Evolutionary conservation across 2,329 filamentous ascomycete genomes (phyloP), one percentile per base, ranked within the genome.

Genomic region (Pseudogymnoascus sp.): DNA sequence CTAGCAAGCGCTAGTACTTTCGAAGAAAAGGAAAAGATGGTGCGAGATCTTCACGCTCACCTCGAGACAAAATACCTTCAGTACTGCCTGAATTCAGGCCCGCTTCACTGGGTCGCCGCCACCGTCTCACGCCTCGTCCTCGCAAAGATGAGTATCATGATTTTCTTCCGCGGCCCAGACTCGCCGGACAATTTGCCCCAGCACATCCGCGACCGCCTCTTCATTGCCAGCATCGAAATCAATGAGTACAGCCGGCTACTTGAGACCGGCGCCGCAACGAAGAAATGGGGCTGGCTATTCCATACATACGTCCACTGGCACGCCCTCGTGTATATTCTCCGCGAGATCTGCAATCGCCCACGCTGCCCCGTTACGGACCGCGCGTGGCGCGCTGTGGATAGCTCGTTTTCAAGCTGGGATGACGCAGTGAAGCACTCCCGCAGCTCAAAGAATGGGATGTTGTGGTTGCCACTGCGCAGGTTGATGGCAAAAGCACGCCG

Each of bases 381-480:
- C 14, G 76, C 74, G 2, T 78, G 77, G 77, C 62, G 67, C 14
- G 72, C 71, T 2, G 65, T 78, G 5, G 73, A 78, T 30, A 39
- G 61, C n/a, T 63, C 68, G 1, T 73, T 72, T 43, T 47, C 47
- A 1, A 62, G 66, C 22, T 71, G 69, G 69, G 66, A 60, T 18
- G 61, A 57, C 5, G 62, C 61, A 1, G 64, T 69, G 2, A 58
- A 38, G 9, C 65, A 74, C n/a, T 60, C 58, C 14, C 57, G 57
- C 14, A 60, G 60, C 22, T 72, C 73, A n/a, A 79, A 77, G 60
- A 79, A 78, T 59, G 80, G 82, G 2, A 81, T 83, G 74, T 72
- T 88, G 0, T 88, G 86, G 86, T 80, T 81, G 43, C 85, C 85
- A 0, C 73, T 89, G 54, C 75, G 79, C 25, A 85, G 82, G 64